Base-by-base conservation (phyloP, 768 basidiomycete genomes). In the Cystofilobasidium macerans region DNA sequence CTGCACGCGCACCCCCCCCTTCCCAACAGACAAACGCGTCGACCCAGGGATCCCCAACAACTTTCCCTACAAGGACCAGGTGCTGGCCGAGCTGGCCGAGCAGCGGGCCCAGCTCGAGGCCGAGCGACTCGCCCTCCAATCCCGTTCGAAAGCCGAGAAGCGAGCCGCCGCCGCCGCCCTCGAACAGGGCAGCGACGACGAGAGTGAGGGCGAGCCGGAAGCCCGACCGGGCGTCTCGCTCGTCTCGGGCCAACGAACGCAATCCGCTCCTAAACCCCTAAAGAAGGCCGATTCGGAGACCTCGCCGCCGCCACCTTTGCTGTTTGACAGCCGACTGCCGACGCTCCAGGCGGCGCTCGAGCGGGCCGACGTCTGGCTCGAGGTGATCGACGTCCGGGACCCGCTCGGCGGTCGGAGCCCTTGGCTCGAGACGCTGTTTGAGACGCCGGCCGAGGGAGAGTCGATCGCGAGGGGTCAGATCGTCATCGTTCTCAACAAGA, bases 1-100 rank as follows among this genome's bases (percentile, higher is more conserved):
- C 26, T 20, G 9, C 61, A 47, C 54, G 67, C 67, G 18, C 51
- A 36, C 2, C 57, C 26, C 51, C 11, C 33, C 32, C 20, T 35
- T 33, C 42, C 35, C 64, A 18, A 16, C 63, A 88, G 87, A 87
- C 76, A 83, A 85, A 69, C 81, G 83, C 72, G 92, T 89, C 75
- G 92, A 97, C 75, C 89, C 88, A 35, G 92, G 92, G 53, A 91
- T 95, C 70, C 92, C 92, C 9, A 93, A 87, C 76, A 85, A 84
- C 67, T 91, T 91, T 78, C 91, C 89, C 5, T 92, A 86, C 81
- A 97, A 94, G 77, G 92, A 93, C 72, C 85, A 90, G 76, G 86
- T 97, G 69, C 79, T 97, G 33, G 92, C 90, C 6, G 92, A 97
- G 72, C 82, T 94, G 60, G 85, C 86, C 53, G 87, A 88, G 71